Percentiles rank a stretch among this genome's conserved stretches.
These are phyloP conservation scores for Pseudogymnoascus pannorum DNA, from an alignment of 2,329 filamentous ascomycete genomes.

Conservation along the genomic window DNA sequence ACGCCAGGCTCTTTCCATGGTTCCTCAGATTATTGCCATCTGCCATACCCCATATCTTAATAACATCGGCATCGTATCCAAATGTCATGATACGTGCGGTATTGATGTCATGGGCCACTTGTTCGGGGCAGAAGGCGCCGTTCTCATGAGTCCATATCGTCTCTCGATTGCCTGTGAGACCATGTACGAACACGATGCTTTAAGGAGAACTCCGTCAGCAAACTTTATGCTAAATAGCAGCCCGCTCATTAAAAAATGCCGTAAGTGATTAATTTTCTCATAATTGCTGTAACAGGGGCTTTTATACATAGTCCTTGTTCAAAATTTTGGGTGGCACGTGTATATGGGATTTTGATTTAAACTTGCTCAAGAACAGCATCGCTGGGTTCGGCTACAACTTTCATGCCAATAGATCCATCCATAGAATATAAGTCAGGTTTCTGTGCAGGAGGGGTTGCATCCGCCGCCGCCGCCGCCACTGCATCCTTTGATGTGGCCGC, in stretches of 20 bases:
- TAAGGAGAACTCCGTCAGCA: neutral
- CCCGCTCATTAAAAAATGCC: neutral
- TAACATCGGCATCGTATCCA: slow-evolving; percentile 3
- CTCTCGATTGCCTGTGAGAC: slow-evolving; percentile 34
- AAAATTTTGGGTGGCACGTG: neutral
- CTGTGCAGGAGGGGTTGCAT: neutral
- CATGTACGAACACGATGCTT: slow-evolving; percentile 36
- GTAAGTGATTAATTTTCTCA: neutral
- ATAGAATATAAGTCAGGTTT: slow-evolving; percentile 11
- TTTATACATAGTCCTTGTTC: neutral
- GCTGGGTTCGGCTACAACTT: slow-evolving; percentile 11
- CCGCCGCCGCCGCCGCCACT: neutral
- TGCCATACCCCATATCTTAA: slow-evolving; percentile 13
- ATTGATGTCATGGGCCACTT: slow-evolving; percentile 12
- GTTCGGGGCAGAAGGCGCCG: slow-evolving; percentile 13
- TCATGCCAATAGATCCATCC: slow-evolving; percentile 11
- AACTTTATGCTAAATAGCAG: neutral
- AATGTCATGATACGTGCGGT: slow-evolving; percentile 1
- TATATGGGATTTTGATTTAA: neutral
- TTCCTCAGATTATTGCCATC: slow-evolving; percentile 13
- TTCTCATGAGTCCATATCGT: slow-evolving; percentile 32
- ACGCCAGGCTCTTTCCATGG: slow-evolving; percentile 15
- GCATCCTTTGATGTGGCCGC: neutral
- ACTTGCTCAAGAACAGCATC: slow-evolving; percentile 12
- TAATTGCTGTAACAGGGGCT: neutral